Conservation (phyloP, 2,329 filamentous ascomycete genomes). For the Ilyonectria mors-panacis region DNA sequence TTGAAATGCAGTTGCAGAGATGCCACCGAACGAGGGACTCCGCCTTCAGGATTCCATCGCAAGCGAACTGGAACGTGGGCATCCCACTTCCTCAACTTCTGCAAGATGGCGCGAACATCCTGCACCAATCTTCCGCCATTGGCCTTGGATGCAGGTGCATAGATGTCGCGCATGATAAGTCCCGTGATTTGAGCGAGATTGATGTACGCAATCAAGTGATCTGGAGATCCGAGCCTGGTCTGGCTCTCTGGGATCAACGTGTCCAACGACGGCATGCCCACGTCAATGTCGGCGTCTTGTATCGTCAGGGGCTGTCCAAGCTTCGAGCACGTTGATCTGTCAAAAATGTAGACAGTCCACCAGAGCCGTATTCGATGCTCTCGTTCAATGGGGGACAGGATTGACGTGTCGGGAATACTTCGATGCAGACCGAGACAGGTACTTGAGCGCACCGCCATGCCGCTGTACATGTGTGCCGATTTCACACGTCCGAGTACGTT, state of each 20-base stretch:
- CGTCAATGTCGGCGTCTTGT: constrained; percentile 33
- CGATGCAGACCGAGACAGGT: constrained; percentile 32
- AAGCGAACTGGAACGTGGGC: constrained; percentile 23
- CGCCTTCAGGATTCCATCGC: constrained; percentile 25
- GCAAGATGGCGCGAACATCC: constrained; percentile 30
- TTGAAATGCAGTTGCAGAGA: constrained; percentile 33
- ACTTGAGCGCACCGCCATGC: constrained; percentile 32
- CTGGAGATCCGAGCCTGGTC: constrained; percentile 18
- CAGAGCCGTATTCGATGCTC: constrained; percentile 31
- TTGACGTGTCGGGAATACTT: constrained; percentile 17
- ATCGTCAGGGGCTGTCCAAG: constrained; percentile 34
- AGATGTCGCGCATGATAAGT: constrained; percentile 31
- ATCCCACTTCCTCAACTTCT: constrained; percentile 34
- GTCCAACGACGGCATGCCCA: constrained; percentile 25
- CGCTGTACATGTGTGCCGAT: constrained; percentile 36
- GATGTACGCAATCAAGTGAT: constrained; percentile 28
- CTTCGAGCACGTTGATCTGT: constrained; percentile 32
- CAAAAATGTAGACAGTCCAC: constrained; percentile 37
- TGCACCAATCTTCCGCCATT: constrained; percentile 28
- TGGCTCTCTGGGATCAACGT: constrained; percentile 6
- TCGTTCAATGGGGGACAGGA: constrained; percentile 21
- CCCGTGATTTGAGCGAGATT: constrained; percentile 31
- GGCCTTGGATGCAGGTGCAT: constrained; percentile 27
- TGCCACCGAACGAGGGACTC: constrained; percentile 28
- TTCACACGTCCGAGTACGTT: constrained; percentile 28